Evolutionary conservation across 192 early-diverging fungal genomes (phyloP), one percentile per base, ranked within the genome.

Genomic region (Backusella luteola): DNA sequence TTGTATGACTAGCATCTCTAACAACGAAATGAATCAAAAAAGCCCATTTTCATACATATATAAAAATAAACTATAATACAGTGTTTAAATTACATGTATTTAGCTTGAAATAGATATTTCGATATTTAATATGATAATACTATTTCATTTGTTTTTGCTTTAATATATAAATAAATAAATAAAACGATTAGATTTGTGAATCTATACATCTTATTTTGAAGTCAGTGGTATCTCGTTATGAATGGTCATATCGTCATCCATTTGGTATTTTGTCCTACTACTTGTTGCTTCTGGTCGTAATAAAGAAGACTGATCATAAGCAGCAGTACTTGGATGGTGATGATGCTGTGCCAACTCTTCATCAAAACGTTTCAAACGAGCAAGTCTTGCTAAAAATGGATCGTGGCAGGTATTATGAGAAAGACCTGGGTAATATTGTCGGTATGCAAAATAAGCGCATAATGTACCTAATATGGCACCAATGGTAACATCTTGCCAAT

Each of bases 401-500:
- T 74, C 56, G 17, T 44, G 34, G n/a, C 73, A 74, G 4, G 4
- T n/a, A 74, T 15, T 23, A 35, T 74, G 52, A 26, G 73, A 73
- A 6, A 88, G 73, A 3, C 73, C 6, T 11, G 91, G 90, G 42
- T 90, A 93, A 78, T 90, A 93, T 77, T 90, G 89, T 73, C 84
- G 81, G 74, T 93, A 91, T 11, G 87, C 84, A 69, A 91, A 90
- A 67, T 85, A 84, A 9, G 89, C 35, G 87, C 80, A 88, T 19
- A 88, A 42, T 81, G 74, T 81, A 23, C 93, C 93, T 3, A 94
- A 74, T 11, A 85, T 76, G 19, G 81, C 41, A n/a, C 92, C 92
- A 46, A 88, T 85, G n/a, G 87, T 78, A 26, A 93, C 91, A 74
- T 93, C 91, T 46, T 86, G 78, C 81, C 84, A 88, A 66, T 89